phyloP scores from a whole-genome alignment of 2,329 filamentous ascomycete genomes.

The Didymella exigua region DNA sequence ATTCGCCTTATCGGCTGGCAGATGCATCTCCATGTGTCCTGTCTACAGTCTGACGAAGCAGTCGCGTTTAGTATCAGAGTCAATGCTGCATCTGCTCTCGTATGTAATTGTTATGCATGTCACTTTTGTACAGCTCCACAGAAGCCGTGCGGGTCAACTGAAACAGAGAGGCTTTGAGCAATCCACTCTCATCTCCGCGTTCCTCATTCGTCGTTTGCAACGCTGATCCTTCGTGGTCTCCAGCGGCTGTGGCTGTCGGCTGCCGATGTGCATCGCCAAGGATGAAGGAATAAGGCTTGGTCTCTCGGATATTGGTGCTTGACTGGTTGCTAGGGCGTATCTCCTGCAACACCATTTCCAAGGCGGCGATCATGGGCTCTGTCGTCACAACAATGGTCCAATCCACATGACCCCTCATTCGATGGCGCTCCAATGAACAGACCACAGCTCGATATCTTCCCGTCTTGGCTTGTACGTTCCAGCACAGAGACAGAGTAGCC shows the following conservation, averaged over 20 bases:
- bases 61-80: not conserved
- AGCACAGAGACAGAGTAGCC: slow-evolving; percentile 7
- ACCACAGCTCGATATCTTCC: slow-evolving; percentile 13
- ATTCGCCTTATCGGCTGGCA: not conserved
- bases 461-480: slow-evolving; percentile 1
- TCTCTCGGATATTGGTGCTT: slow-evolving; percentile 25
- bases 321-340: slow-evolving; percentile 26
- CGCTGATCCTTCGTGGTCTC: slow-evolving; percentile 10
- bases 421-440: slow-evolving; percentile 9
- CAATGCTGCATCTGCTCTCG: not conserved
- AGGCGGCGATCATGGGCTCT: slow-evolving; percentile 1
- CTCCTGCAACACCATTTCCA: slow-evolving; percentile 20
- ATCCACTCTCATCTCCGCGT: slow-evolving; percentile 8
- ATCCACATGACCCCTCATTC: slow-evolving; percentile 11
- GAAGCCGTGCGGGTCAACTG: slow-evolving; percentile 9
- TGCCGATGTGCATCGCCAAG: slow-evolving; percentile 34
- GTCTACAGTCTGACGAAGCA: not conserved
- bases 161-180: slow-evolving; percentile 9
- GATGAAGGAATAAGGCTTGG: slow-evolving; percentile 34
- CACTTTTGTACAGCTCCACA: not conserved
- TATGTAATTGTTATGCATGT: not conserved
- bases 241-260: slow-evolving; percentile 30
- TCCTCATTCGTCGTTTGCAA: not conserved
- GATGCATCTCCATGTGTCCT: not conserved
- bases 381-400: slow-evolving; percentile 9